These are phyloP conservation scores for Rubus parviflorus DNA, from an alignment of 306 rosid genomes.

Conservation along the genomic window DNA sequence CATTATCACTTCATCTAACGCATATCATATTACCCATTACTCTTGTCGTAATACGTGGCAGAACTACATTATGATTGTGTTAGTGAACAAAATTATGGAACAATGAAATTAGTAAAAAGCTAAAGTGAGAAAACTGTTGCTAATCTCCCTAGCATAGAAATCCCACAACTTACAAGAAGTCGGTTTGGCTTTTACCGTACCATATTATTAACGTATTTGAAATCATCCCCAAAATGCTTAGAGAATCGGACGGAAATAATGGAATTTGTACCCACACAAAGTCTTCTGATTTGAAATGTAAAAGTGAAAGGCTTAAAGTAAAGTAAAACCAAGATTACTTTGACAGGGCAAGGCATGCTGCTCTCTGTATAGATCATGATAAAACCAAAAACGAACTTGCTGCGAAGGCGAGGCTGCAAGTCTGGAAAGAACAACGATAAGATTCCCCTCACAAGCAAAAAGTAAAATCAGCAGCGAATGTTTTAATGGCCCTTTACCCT, in stretches of 20 bases:
- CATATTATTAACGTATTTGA: not conserved
- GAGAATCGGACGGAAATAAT: not conserved
- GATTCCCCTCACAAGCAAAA: conserved; percentile 6
- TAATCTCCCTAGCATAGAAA: not conserved
- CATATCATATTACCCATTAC: too few relatives aligned
- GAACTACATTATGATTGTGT: too few relatives aligned
- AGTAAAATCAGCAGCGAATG: conserved; percentile 5
- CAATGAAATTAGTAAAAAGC: too few relatives aligned
- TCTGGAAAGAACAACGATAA: conserved; percentile 6
- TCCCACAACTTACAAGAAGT: not conserved
- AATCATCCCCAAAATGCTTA: not conserved
- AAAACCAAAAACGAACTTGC: conserved; percentile 9
- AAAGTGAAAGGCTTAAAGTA: conserved; percentile 12
- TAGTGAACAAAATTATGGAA: too few relatives aligned
- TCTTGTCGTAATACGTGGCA: too few relatives aligned
- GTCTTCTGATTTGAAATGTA: conserved; percentile 6
- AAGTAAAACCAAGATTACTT: not conserved
- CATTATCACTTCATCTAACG: too few relatives aligned
- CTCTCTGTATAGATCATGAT: not conserved
- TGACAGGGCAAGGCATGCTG: not conserved
- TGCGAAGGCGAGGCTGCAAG: not conserved
- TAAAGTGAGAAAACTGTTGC: too few relatives aligned
- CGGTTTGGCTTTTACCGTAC: conserved; percentile 15
- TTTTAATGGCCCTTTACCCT: not conserved
- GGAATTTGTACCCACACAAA: not conserved